A percentile compares a stretch with the other conserved stretches of the same genome.
Evolutionary conservation across 129 eudicot genomes (phyloP).

Genomic region (Oenanthe sinensis): DNA sequence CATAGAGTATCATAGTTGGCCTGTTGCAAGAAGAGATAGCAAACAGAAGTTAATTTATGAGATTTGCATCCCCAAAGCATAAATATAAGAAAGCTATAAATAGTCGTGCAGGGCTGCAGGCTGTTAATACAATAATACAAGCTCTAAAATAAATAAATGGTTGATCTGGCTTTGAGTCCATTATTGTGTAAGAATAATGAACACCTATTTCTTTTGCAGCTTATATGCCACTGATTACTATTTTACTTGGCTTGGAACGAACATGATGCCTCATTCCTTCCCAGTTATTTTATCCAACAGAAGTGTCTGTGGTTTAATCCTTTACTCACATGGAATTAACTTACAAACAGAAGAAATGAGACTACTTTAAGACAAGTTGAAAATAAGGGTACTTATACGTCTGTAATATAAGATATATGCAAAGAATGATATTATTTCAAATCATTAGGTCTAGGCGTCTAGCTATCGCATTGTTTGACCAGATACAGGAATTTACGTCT

Average conservation of each 20-base stretch:
- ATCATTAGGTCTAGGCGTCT: neutral
- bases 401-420: neutral
- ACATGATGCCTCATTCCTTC: neutral
- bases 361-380: neutral
- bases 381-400: neutral
- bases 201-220: neutral
- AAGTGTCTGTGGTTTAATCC: neutral
- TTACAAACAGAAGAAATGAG: neutral
- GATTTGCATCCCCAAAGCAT: neutral
- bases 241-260: neutral
- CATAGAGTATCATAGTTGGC: conserved; percentile 67
- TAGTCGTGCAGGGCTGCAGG: no score
- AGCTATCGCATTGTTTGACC: neutral
- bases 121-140: neutral
- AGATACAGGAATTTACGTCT: neutral
- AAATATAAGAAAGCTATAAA: neutral
- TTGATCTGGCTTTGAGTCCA: neutral
- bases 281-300: neutral
- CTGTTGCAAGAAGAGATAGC: neutral
- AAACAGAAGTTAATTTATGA: neutral
- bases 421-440: neutral
- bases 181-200: neutral
- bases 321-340: neutral
- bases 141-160: neutral
- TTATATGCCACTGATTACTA: neutral